Evolutionary conservation across 106 monocot species (phyloP).

Genomic region (Cymbidium sinense): DNA sequence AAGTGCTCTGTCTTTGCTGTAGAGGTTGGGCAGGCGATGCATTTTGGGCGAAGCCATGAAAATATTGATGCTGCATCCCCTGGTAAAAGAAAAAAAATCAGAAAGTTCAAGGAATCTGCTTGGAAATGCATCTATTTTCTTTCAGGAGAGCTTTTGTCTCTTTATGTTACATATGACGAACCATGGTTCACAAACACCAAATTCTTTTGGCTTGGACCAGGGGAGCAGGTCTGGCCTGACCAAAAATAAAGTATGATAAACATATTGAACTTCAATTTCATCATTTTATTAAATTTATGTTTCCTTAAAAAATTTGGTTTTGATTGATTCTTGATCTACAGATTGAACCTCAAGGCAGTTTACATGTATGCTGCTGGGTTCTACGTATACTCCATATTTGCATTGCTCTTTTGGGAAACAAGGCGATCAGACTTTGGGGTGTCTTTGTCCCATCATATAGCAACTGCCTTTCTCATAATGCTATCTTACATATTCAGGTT

Average conservation of each 20-base stretch:
- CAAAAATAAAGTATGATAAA: constrained; percentile 66
- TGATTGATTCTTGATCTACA: constrained; percentile 20
- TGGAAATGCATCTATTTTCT: constrained; percentile 89
- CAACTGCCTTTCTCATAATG: constrained; percentile 63
- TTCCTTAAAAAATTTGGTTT: neutral
- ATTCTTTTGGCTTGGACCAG: constrained; percentile 88
- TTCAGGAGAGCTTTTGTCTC: constrained; percentile 54
- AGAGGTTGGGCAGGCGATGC: constrained; percentile 46
- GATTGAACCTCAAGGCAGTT: constrained; percentile 70
- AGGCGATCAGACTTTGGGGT: constrained; percentile 81
- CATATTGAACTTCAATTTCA: neutral
- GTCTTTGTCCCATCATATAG: constrained; percentile 89
- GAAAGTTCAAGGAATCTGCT: constrained; percentile 91
- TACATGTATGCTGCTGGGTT: constrained; percentile 93
- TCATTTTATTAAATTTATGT: neutral
- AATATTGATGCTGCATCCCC: constrained; percentile 33
- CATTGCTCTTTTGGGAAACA: constrained; percentile 94
- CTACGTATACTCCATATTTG: constrained; percentile 90
- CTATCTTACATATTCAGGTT: constrained; percentile 88
- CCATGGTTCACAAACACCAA: constrained; percentile 83
- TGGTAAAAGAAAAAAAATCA: constrained; percentile 59
- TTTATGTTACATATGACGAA: constrained; percentile 77
- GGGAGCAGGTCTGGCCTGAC: constrained; percentile 86
- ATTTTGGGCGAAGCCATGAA: constrained; percentile 50
- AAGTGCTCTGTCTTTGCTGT: neutral